Conservation (phyloP, 768 basidiomycete genomes). For the Phanerodontia chrysosporium region DNA sequence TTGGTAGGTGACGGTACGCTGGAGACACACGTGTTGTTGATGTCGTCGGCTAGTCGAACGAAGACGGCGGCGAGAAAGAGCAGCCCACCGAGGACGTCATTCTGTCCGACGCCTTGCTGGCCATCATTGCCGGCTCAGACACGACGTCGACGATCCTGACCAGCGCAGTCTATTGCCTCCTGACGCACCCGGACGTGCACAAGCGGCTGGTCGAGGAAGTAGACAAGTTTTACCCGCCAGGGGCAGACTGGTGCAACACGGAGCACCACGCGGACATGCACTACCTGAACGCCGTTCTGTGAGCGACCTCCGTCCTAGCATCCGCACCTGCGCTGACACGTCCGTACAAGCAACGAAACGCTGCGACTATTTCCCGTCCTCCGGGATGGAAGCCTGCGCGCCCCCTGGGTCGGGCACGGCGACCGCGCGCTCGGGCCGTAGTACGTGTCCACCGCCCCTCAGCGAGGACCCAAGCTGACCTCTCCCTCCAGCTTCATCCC, state of each 20-base stretch:
- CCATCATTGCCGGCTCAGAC: conserved; percentile 19
- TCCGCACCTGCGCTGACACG: not conserved
- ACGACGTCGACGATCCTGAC: conserved; percentile 30
- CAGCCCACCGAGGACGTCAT: conserved; percentile 34
- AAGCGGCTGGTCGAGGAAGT: conserved; percentile 37
- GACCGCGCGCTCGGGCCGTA: conserved; percentile 12
- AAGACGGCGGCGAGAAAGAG: conserved; percentile 32
- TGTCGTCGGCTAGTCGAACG: conserved; percentile 35
- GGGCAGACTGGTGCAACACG: conserved; percentile 24
- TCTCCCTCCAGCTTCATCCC: conserved; percentile 12
- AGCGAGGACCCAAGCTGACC: too few relatives aligned
- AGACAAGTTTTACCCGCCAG: conserved; percentile 29
- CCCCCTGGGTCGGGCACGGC: conserved; percentile 15
- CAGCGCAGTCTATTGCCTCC: conserved; percentile 35
- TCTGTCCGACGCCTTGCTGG: conserved; percentile 36
- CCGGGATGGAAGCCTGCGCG: conserved; percentile 16
- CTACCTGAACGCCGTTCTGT: conserved; percentile 34
- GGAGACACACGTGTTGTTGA: too few relatives aligned
- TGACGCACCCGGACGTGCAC: conserved; percentile 34
- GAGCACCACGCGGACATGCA: conserved; percentile 24
- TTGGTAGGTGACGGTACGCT: conserved; percentile 28
- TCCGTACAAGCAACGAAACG: conserved; percentile 15
- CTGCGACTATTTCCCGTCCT: conserved; percentile 19
- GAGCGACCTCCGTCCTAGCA: conserved; percentile 6
- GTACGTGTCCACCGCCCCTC: conserved; percentile 5